A percentile compares a stretch with the other conserved stretches of the same genome.
phyloP scores from a whole-genome alignment of 1,139 yeast genomes.

The Yamadazyma diddensiae region DNA sequence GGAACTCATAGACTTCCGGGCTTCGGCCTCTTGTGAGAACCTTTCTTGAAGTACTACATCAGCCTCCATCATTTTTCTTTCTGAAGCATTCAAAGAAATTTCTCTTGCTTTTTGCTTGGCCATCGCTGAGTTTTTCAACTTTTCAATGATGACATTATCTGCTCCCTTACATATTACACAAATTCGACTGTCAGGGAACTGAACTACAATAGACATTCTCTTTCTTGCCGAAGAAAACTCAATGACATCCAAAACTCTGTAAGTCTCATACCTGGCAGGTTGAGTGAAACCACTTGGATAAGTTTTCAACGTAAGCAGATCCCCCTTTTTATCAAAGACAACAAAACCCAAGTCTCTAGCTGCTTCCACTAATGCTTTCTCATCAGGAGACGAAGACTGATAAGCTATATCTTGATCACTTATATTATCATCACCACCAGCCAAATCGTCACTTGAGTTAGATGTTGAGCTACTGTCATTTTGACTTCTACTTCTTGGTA shows the following conservation, averaged over 20 bases:
- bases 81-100: conserved; percentile 54
- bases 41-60: conserved; percentile 61
- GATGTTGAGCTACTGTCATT: conserved; percentile 12
- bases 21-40: conserved; percentile 32
- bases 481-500: conserved; percentile 47
- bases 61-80: conserved; percentile 78
- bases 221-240: conserved; percentile 88
- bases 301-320: conserved; percentile 61
- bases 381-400: conserved; percentile 96
- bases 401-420: conserved; percentile 60
- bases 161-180: conserved; percentile 93
- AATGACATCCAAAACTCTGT: conserved; percentile 71
- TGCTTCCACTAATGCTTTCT: conserved; percentile 86
- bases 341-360: conserved; percentile 93
- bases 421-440: conserved; percentile 1
- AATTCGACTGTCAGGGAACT: conserved; percentile 75
- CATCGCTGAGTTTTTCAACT: conserved; percentile 53
- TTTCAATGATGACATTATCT: conserved; percentile 84
- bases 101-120: conserved; percentile 66
- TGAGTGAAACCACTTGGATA: conserved; percentile 79
- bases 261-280: conserved; percentile 62
- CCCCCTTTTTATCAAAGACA: conserved; percentile 64
- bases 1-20: conserved; percentile 23
- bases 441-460: neutral
- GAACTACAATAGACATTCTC: conserved; percentile 87